Base-by-base conservation (phyloP, 306 rosid genomes). In the Acacia confusa region DNA sequence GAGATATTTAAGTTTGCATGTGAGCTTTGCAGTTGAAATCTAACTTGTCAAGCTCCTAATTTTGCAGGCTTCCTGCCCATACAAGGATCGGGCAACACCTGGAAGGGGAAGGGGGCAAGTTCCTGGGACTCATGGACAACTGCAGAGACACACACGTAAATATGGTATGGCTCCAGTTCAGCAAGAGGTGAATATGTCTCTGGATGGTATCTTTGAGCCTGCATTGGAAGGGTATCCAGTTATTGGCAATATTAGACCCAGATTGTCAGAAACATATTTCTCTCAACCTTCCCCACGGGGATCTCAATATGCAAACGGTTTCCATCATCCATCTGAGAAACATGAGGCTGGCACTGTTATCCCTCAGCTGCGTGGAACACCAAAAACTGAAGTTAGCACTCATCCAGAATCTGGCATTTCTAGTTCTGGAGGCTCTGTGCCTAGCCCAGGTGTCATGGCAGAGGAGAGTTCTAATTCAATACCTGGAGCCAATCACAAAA, bases 81-180 rank as follows among this genome's bases (percentile, higher is more conserved):
- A 82, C 71, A 85, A 85, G 86, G 91, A 86, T 73, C 83, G 86
- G 85, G 78, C 84, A 57, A 70, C 53, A 19, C 74, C 83, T 64
- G 90, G 87, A 47, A 88, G 87, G 85, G 93, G 87, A 83, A 89
- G 91, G 86, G 84, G 83, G 63, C 89, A 77, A 66, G 86, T 83
- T 40, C 79, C 80, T 2, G 86, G 84, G 87, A 43, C 52, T 64
- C 85, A 83, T 53, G 88, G 82, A 22, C 91, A 84, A 75, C 75
- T 73, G 45, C 91, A 84, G 77, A 86, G 92, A 82, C 68, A 81
- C 24, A 1, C 76, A 76, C 77, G 79, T 34, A 78, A 65, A 47
- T 83, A 81, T 81, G 88, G 91, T 82, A 40, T 86, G 11, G 47
- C 85, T 80, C 81, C 76, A 24, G 72, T 85, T 76, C 83, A 88